Evolutionary conservation across 1,139 yeast genomes (phyloP).

Genomic region (Candida sp.): DNA sequence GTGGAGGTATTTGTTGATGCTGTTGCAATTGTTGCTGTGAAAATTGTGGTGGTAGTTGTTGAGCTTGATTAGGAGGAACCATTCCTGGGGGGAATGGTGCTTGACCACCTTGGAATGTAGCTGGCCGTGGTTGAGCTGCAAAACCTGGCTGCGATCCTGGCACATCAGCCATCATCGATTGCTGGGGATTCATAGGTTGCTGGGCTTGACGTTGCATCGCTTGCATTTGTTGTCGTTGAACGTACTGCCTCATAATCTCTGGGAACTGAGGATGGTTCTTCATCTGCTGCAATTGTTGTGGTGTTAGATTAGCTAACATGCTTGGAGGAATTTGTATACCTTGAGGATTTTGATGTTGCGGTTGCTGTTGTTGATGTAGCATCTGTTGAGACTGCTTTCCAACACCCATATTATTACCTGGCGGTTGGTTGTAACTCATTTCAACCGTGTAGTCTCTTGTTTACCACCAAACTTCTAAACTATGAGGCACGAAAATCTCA

Average conservation of each 20-base stretch:
- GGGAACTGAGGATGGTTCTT: conserved; percentile 47
- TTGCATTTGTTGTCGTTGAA: conserved; percentile 37
- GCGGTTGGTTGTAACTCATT: conserved; percentile 1
- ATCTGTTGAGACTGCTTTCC: conserved; percentile 1
- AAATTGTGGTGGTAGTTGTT: conserved; percentile 7
- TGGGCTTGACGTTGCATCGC: conserved; percentile 11
- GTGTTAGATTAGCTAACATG: conserved; percentile 38
- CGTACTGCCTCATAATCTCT: conserved; percentile 33
- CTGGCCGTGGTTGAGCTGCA: conserved; percentile 5
- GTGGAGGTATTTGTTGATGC: not conserved
- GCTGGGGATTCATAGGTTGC: not conserved
- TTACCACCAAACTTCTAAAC: not conserved
- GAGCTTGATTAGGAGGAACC: conserved; percentile 4
- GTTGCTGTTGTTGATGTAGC: conserved; percentile 7
- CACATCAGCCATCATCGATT: not conserved
- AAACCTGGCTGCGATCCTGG: not conserved
- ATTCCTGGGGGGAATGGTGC: conserved; percentile 4
- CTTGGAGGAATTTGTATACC: conserved; percentile 33
- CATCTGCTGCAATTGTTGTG: conserved; percentile 47
- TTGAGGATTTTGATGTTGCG: conserved; percentile 11
- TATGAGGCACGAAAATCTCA: not conserved
- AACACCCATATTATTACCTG: not conserved
- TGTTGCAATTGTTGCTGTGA: conserved; percentile 4
- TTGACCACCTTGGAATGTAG: conserved; percentile 5
- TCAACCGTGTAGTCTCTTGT: not conserved